A percentile compares a stretch with the other conserved stretches of the same genome.
phyloP scores from a whole-genome alignment of 495 filamentous ascomycete genomes.

The Aspergillus affinis region DNA sequence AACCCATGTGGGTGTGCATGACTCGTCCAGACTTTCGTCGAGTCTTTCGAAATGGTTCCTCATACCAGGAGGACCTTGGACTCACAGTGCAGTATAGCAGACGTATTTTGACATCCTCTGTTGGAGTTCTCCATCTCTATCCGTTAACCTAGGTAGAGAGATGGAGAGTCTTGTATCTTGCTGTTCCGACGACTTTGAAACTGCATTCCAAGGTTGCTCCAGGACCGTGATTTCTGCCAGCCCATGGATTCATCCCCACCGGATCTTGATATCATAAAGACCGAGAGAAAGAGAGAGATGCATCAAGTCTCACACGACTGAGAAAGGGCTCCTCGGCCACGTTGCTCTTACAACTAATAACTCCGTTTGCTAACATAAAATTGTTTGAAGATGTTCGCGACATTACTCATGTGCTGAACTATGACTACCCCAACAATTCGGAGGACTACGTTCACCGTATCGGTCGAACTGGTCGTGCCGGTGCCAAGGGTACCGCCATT shows the following conservation, averaged over 20 bases:
- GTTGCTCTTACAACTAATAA: constrained; percentile 47
- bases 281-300: constrained; percentile 66
- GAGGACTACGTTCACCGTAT: constrained; percentile 99
- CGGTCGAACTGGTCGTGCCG: constrained; percentile 89
- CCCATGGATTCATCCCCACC: constrained; percentile 46
- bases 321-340: constrained; percentile 54
- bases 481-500: constrained; percentile 83
- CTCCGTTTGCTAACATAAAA: constrained; percentile 73
- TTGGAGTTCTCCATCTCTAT: constrained; percentile 71
- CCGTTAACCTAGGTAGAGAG: constrained; percentile 72
- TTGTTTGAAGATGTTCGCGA: constrained; percentile 92
- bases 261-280: constrained; percentile 59
- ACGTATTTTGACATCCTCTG: constrained; percentile 47
- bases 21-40: constrained; percentile 77
- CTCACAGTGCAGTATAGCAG: constrained; percentile 73
- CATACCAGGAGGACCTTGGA: constrained; percentile 79
- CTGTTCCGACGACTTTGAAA: constrained; percentile 60
- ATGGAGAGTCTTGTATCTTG: constrained; percentile 64
- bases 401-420: constrained; percentile 99
- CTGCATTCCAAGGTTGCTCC: constrained; percentile 65
- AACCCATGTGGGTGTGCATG: constrained; percentile 68
- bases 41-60: constrained; percentile 71
- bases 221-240: constrained; percentile 72
- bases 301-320: constrained; percentile 65
- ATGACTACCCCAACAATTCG: constrained; percentile 99